These are phyloP conservation scores for Epichloe gansuensis DNA, from an alignment of 2,329 filamentous ascomycete genomes.

Conservation along the genomic window DNA sequence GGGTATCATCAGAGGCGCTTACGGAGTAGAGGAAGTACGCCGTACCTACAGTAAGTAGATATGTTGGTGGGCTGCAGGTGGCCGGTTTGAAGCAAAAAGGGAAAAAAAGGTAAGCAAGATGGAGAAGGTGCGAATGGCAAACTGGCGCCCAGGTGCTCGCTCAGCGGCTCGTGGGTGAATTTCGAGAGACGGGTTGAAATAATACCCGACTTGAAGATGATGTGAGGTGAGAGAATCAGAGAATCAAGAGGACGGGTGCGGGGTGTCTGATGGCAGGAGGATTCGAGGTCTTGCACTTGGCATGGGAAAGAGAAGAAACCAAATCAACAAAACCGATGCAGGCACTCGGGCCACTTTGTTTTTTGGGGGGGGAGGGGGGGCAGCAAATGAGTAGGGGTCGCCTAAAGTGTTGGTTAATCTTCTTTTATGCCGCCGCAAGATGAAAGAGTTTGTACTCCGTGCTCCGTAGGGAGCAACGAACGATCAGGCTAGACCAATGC, in stretches of 20 bases:
- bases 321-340: background rate
- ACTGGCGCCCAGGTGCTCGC: background rate
- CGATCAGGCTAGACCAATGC: background rate
- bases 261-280: too few relatives aligned
- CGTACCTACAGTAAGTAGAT: background rate
- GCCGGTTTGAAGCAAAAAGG: background rate
- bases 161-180: background rate
- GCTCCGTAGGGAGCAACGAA: too few relatives aligned
- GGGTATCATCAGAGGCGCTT: too few relatives aligned
- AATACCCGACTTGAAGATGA: background rate
- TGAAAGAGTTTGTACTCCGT: background rate
- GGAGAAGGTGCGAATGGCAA: background rate
- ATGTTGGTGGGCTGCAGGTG: background rate
- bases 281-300: background rate
- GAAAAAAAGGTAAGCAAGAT: background rate
- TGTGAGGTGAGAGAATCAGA: background rate
- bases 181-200: background rate
- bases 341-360: background rate
- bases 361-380: too few relatives aligned
- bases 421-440: background rate
- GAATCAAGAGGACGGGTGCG: background rate
- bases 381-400: conserved; percentile 2
- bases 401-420: background rate
- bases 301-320: background rate
- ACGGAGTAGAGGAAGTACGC: background rate